Evolutionary conservation across 495 filamentous ascomycete genomes (phyloP), one percentile per base, ranked within the genome.

Genomic region (Penicillium atrosanguineum): DNA sequence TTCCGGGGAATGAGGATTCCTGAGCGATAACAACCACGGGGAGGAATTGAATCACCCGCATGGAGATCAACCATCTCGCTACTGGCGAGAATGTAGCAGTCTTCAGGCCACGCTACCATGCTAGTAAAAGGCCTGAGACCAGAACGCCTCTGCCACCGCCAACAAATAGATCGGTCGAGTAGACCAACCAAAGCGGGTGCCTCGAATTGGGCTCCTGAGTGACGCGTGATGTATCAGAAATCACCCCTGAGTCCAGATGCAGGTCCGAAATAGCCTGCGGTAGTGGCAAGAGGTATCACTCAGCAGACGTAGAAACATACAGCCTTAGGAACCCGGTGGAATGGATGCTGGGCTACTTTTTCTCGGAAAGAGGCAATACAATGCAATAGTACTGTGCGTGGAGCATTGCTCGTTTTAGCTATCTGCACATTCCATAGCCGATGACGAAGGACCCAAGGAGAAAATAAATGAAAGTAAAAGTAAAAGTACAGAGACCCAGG

Each of bases 141-240:
- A 19, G 7, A 11, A 19, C 16, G 19, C 6, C 8, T 1, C n/a
- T n/a, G 6, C 16, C 11, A 12, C 9, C 19, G n/a, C 38, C 16
- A 20, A 19, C 16, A 14, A 50, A 39, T 39, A 26, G 18, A 40
- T 28, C 46, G 18, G 26, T 38, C 9, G 29, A 41, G n/a, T 37
- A n/a, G 38, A 38, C 39, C 50, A 57, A 51, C 43, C 54, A 56
- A 41, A 48, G 31, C 4, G 20, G 36, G 47, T 50, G 56, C 48
- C 52, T 23, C 38, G 7, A 25, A 45, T 59, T 63, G 38, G 39
- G 46, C 56, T 48, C 50, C 52, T 21, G 53, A 63, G 55, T 70
- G 67, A 69, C 64, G 64, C 59, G 67, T 70, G 70, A 73, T 69
- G 62, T 53, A 57, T 73, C 70, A 69, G 56, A 69, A 50, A 29